Evolutionary conservation across 2,329 filamentous ascomycete genomes (phyloP).

Genomic region (Talaromyces sp.): DNA sequence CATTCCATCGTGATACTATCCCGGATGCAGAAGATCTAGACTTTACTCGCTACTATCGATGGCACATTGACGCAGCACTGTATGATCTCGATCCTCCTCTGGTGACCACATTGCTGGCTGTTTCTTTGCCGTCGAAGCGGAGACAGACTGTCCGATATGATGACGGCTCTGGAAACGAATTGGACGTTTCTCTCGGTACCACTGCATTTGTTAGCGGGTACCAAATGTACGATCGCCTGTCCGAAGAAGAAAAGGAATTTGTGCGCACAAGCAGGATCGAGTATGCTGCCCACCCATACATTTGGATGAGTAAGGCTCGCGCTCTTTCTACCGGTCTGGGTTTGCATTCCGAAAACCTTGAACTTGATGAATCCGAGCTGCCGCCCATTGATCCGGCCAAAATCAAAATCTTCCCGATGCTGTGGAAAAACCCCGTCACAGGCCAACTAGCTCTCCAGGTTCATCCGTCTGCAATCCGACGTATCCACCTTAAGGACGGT

Average conservation of each 20-base stretch:
- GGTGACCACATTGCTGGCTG: conserved; percentile 67
- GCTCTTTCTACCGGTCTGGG: conserved; percentile 66
- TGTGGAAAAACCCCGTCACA: conserved; percentile 70
- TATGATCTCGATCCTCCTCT: conserved; percentile 71
- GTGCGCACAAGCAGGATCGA: conserved; percentile 63
- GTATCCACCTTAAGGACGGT: conserved; percentile 63
- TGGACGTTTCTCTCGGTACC: conserved; percentile 67
- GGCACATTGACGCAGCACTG: conserved; percentile 75
- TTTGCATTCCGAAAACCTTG: conserved; percentile 61
- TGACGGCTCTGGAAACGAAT: conserved; percentile 61
- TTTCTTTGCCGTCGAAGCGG: conserved; percentile 64
- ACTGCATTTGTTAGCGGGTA: conserved; percentile 71
- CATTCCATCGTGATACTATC: conserved; percentile 65
- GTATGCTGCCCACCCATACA: conserved; percentile 74
- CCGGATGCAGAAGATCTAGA: conserved; percentile 56
- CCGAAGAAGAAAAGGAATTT: conserved; percentile 61
- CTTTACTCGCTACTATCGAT: conserved; percentile 63
- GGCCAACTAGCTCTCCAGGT: conserved; percentile 66
- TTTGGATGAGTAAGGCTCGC: conserved; percentile 71
- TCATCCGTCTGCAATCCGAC: conserved; percentile 66
- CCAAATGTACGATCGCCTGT: conserved; percentile 64
- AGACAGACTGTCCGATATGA: conserved; percentile 67
- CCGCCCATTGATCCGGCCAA: conserved; percentile 61
- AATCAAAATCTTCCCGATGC: conserved; percentile 69
- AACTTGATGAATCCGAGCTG: conserved; percentile 56